Base-by-base conservation (phyloP, 208 protist genomes). In the Tetramitus jugosus region DNA sequence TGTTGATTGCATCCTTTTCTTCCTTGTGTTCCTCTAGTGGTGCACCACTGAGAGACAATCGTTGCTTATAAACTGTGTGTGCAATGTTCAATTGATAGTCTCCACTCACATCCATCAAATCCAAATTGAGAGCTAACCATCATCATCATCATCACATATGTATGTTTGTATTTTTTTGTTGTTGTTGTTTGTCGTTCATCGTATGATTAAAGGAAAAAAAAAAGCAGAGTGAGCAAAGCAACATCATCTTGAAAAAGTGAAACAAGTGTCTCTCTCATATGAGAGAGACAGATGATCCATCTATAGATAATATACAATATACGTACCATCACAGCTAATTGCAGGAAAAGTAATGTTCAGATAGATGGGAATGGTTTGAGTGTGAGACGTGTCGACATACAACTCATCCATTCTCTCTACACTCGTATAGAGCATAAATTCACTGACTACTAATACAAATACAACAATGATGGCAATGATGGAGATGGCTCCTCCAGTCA, bases 331-430 rank as follows among this genome's bases (percentile, higher is more conserved):
- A 76, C 90, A 93, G 45, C 87, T 85, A 31, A 92, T 85, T 40
- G 82, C 83, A 33, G 83, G 81, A 72, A 93, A 92, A 0, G 89
- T 91, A 61, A 93, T 76, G 82, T 93, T 90, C 29, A 91, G 64
- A 31, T 49, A 80, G 26, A 93, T 84, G 52, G 77, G 60, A 83
- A 93, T 90, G 61, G 83, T 82, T 8, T 86, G 85, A 14, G 85
- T 87, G 42, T 89, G n/a, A 39, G 77, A 39, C 26, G 87, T 77
- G 76, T 93, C 90, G 49, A 92, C 86, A 74, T 86, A 87, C 82
- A 93, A 87, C 49, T 89, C 82, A 69, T 90, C 88, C 40, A 84
- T 80, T 77, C 86, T 81, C 62, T 87, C 83, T 7, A 82, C 78
- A n/a, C 84, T 83, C 79, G 84, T 78, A 77, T 89, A 92, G 81